Evolutionary conservation across 2,329 filamentous ascomycete species (phyloP).

Genomic region (Lachnellula cervina): DNA sequence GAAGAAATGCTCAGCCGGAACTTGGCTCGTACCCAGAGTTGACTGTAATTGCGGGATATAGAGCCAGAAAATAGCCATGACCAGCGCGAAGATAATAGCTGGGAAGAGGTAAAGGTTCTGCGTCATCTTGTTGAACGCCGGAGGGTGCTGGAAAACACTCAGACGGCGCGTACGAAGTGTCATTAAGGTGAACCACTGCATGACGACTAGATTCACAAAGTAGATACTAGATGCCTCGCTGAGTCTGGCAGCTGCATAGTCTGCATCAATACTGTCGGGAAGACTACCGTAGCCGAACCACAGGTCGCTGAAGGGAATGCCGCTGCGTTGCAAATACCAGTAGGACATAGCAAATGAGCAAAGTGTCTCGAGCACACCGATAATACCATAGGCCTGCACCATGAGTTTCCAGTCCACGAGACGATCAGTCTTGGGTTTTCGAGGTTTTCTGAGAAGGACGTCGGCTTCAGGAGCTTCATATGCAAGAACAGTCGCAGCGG

Average conservation of each 20-base stretch:
- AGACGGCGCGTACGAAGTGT: slow-evolving; percentile 60
- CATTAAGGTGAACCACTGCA: slow-evolving; percentile 75
- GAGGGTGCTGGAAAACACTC: slow-evolving; percentile 68
- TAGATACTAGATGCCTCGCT: slow-evolving; percentile 51
- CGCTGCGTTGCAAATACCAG: slow-evolving; percentile 59
- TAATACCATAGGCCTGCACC: slow-evolving; percentile 65
- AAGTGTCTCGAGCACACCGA: slow-evolving; percentile 59
- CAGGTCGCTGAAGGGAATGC: slow-evolving; percentile 58
- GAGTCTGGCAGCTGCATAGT: slow-evolving; percentile 50
- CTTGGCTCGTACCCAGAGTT: slow-evolving; percentile 53
- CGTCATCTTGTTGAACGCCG: slow-evolving; percentile 58
- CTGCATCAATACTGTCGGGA: slow-evolving; percentile 41
- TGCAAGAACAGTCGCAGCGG: slow-evolving; percentile 66
- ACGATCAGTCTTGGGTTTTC: slow-evolving; percentile 63
- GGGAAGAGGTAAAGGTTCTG: slow-evolving; percentile 67
- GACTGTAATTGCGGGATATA: slow-evolving; percentile 63
- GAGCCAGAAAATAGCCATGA: slow-evolving; percentile 64
- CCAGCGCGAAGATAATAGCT: slow-evolving; percentile 63
- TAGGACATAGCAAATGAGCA: slow-evolving; percentile 60
- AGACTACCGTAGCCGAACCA: slow-evolving; percentile 64
- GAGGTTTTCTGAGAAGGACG: slow-evolving; percentile 63
- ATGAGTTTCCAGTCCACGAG: slow-evolving; percentile 71
- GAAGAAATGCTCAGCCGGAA: slow-evolving; percentile 73
- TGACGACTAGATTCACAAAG: slow-evolving; percentile 75
- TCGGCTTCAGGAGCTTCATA: slow-evolving; percentile 76